phyloP scores from a whole-genome alignment of 2,329 filamentous ascomycete genomes.

The Phyllosticta citriasiana region DNA sequence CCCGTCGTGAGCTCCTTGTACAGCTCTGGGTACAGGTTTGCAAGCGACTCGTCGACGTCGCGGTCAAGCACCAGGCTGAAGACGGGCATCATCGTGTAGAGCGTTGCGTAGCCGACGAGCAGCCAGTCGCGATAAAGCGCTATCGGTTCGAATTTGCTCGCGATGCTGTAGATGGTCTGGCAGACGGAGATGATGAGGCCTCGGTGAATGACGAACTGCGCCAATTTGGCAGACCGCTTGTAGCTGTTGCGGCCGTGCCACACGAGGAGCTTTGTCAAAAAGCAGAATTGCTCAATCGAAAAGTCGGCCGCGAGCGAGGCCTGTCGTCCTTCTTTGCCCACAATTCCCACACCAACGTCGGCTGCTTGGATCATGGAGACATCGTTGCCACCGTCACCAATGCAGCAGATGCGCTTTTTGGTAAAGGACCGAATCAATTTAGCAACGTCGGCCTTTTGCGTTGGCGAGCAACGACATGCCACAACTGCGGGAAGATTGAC shows the following conservation, averaged over 20 bases:
- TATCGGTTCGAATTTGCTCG: constrained; percentile 83
- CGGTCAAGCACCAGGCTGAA: constrained; percentile 89
- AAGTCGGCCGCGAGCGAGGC: constrained; percentile 94
- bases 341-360: constrained; percentile 94
- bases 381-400: constrained; percentile 96
- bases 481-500: constrained; percentile 86
- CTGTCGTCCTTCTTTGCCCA: constrained; percentile 94
- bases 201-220: constrained; percentile 96
- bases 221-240: constrained; percentile 88
- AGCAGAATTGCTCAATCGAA: constrained; percentile 88
- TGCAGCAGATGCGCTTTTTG: constrained; percentile 92
- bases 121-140: constrained; percentile 96
- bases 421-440: constrained; percentile 83
- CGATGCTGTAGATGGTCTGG: constrained; percentile 95
- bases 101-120: constrained; percentile 88
- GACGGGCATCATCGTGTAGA: constrained; percentile 90
- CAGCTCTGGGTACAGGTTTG: constrained; percentile 90
- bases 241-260: constrained; percentile 98
- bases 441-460: constrained; percentile 91
- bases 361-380: constrained; percentile 99
- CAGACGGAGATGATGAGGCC: constrained; percentile 91
- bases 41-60: constrained; percentile 87
- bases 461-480: constrained; percentile 91
- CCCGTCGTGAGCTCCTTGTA: constrained; percentile 95
- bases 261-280: constrained; percentile 91